Base-by-base conservation (phyloP, 2,329 filamentous ascomycete genomes). In the Pseudocercospora fuligena region DNA sequence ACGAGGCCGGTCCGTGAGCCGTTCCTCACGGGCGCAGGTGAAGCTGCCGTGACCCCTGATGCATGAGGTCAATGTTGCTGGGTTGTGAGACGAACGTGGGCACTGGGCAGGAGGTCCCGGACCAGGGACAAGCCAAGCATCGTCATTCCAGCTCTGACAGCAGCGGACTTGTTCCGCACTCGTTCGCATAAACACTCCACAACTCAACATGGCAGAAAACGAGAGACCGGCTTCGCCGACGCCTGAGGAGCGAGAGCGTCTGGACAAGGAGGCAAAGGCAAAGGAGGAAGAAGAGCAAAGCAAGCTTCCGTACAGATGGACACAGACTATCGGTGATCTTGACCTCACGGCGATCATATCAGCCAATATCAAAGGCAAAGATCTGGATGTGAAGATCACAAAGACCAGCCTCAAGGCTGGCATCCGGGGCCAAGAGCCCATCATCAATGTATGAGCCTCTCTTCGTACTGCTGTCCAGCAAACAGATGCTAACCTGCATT, bases 271-370 rank as follows among this genome's bases (percentile, higher is more conserved):
- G 73, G 84, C 83, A 71, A 85, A 85, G 75, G 90, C 88, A 69
- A 89, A 90, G 78, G 93, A 99, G 82, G 85, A 87, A 64, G 91
- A 90, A 74, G 95, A 99, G 82, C 95, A 99, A 84, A 91, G 89
- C 49, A 88, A 90, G 25, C 89, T 99, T 49, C 95, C 95, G 0
- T 99, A 99, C 89, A 95, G 96, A 83, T 99, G 95, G 95, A 91
- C 87, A 11, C 95, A 99, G 82, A 94, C 91, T 25, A 97, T 99
- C 78, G 86, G 86, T 73, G 95, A 98, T 77, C 83, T 97, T 67
- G 92, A 97, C 77, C 82, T 98, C 75, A 90, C 86, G 60, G 86
- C 96, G 66, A 83, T 87, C 29, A 88, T 99, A 0, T 91, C 94
- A 0, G 90, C 86, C 25, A 97, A 94, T 79, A 83, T 94, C 73